Evolutionary conservation across 208 protist genomes (phyloP).

Genomic region (Trypanosoma platydactyli): DNA sequence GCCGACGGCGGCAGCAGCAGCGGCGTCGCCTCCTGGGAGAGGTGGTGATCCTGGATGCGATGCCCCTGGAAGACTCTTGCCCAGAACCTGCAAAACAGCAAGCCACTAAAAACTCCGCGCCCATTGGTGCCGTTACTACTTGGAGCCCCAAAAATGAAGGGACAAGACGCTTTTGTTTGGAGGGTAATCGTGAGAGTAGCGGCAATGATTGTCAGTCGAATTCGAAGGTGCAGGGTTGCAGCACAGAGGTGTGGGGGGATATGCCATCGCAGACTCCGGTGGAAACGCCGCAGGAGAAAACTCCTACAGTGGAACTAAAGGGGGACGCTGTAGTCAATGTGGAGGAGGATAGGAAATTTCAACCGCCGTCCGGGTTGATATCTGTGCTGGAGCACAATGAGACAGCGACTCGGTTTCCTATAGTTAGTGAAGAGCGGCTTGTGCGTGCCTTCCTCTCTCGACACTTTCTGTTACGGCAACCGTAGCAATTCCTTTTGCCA

Average conservation of each 20-base stretch:
- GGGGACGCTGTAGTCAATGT: neutral
- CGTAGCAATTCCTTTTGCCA: neutral
- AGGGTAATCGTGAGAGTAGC: neutral
- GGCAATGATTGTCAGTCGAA: neutral
- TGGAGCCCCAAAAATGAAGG: neutral
- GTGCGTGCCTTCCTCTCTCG: constrained; percentile 17
- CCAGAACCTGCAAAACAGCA: no score
- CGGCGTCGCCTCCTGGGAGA: constrained; percentile 21
- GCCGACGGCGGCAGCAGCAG: no score
- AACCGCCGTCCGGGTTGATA: neutral
- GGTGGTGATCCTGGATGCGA: constrained; percentile 13
- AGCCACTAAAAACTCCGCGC: no score
- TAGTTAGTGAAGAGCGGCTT: constrained; percentile 20
- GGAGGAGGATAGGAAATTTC: neutral
- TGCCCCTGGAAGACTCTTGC: neutral
- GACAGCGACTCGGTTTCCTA: neutral
- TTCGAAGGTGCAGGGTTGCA: neutral
- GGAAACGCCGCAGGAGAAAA: neutral
- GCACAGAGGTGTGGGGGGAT: neutral
- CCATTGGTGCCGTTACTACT: no score
- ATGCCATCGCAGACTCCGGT: neutral
- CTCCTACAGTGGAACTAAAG: neutral
- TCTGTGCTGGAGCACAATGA: neutral
- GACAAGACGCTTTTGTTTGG: neutral
- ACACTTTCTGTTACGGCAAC: constrained; percentile 15